A percentile compares a stretch with the other conserved stretches of the same genome.
phyloP scores from a whole-genome alignment of 2,329 filamentous ascomycete species.

The Dendrostoma leiphaemia region DNA sequence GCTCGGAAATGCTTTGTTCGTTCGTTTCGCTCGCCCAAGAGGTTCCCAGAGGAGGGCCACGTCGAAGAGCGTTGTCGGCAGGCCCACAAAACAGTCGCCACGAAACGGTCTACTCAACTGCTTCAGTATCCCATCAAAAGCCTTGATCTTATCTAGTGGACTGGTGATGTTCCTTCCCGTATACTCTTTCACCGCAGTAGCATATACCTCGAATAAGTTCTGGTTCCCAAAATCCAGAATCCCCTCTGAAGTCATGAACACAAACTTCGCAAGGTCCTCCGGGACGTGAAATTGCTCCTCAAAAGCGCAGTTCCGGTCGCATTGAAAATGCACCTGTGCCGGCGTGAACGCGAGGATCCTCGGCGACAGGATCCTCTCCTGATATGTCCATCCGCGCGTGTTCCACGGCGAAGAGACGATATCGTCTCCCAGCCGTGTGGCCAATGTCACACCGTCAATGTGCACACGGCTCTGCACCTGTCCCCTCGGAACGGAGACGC shows the following conservation, averaged over 20 bases:
- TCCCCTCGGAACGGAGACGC: conserved; percentile 1
- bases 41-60: conserved; percentile 8
- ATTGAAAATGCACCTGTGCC: conserved; percentile 5
- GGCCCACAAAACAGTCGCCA: background rate
- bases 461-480: conserved; percentile 2
- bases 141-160: conserved; percentile 2
- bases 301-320: conserved; percentile 3
- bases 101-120: conserved; percentile 1
- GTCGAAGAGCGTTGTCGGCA: conserved; percentile 6
- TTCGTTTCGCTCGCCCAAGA: background rate
- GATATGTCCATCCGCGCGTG: conserved; percentile 14
- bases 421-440: conserved; percentile 5
- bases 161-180: conserved; percentile 5
- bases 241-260: background rate
- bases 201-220: conserved; percentile 10
- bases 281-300: conserved; percentile 2
- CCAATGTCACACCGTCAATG: background rate
- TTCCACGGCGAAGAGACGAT: conserved; percentile 6
- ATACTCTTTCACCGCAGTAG: conserved; percentile 5
- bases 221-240: conserved; percentile 2
- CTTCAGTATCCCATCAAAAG: conserved; percentile 7
- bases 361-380: conserved; percentile 5
- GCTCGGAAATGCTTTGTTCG: conserved; percentile 7
- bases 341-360: conserved; percentile 4
- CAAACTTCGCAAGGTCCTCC: background rate